Percentiles rank a stretch among this genome's conserved stretches.
Evolutionary conservation across 1,139 yeast species (phyloP).

Genomic region (Yamadazyma blattariae): DNA sequence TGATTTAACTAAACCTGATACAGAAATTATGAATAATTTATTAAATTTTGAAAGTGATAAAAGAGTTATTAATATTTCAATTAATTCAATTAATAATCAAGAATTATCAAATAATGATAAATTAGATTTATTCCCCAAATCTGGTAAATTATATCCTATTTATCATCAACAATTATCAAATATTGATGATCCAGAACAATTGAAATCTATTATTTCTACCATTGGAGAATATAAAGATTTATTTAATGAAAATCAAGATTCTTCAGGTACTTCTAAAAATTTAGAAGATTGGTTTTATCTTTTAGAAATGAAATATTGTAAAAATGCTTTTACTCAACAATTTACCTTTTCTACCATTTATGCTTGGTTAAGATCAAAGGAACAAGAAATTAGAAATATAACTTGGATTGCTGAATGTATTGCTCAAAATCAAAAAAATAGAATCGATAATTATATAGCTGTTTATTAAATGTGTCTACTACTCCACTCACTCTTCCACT

Average conservation of each 20-base stretch:
- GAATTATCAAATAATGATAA: slow-evolving; percentile 74
- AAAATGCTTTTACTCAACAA: slow-evolving; percentile 93
- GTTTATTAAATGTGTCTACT: slow-evolving; percentile 53
- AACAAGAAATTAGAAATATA: slow-evolving; percentile 93
- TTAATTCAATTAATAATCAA: slow-evolving; percentile 80
- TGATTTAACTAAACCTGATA: slow-evolving; percentile 71
- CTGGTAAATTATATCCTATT: slow-evolving; percentile 78
- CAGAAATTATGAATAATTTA: slow-evolving; percentile 74
- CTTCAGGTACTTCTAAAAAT: slow-evolving; percentile 49
- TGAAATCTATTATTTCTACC: slow-evolving; percentile 67
- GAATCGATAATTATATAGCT: slow-evolving; percentile 74
- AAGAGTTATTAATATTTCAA: slow-evolving; percentile 84
- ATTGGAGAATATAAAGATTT: slow-evolving; percentile 74
- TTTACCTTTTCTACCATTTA: slow-evolving; percentile 87
- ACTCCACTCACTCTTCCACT: too few species aligned
- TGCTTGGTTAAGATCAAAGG: slow-evolving; percentile 96
- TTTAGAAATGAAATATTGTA: slow-evolving; percentile 88
- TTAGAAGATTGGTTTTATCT: slow-evolving; percentile 93
- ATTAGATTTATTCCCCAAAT: slow-evolving; percentile 65
- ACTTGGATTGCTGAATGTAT: slow-evolving; percentile 99
- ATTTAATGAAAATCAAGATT: slow-evolving; percentile 55
- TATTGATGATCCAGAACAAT: slow-evolving; percentile 84
- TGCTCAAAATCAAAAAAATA: slow-evolving; percentile 81
- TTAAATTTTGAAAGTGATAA: slow-evolving; percentile 93
- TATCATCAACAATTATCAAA: slow-evolving; percentile 69